phyloP scores from a whole-genome alignment of 768 basidiomycete genomes.

The Russula virescens region DNA sequence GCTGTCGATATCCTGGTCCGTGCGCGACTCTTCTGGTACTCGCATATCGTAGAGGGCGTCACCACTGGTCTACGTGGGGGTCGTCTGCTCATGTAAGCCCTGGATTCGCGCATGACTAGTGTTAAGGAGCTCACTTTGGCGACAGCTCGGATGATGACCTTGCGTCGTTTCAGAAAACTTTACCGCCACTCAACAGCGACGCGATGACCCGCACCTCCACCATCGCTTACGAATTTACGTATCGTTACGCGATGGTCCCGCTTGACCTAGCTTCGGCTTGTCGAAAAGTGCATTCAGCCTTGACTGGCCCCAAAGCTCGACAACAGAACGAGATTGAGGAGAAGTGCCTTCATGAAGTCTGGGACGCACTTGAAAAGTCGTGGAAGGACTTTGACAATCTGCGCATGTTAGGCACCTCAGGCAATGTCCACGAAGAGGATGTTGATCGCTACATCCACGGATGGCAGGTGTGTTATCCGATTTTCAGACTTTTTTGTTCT shows the following conservation, averaged over 20 bases:
- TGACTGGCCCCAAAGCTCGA: constrained; percentile 77
- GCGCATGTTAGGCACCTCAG: constrained; percentile 38
- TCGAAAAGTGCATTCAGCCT: constrained; percentile 65
- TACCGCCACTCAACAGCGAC: constrained; percentile 29
- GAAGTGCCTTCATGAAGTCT: constrained; percentile 66
- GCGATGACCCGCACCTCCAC: constrained; percentile 35
- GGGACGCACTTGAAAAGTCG: constrained; percentile 73
- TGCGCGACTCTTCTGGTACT: constrained; percentile 86
- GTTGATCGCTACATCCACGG: constrained; percentile 67
- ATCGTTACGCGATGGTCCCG: constrained; percentile 61
- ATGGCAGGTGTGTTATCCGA: constrained; percentile 62
- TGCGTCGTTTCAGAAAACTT: constrained; percentile 58
- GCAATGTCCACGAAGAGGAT: constrained; percentile 44
- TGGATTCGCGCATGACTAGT: background rate
- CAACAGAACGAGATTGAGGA: constrained; percentile 53
- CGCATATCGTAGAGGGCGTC: constrained; percentile 79
- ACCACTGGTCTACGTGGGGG: constrained; percentile 80
- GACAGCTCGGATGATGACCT: constrained; percentile 77
- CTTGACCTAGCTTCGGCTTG: constrained; percentile 73
- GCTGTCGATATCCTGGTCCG: constrained; percentile 58
- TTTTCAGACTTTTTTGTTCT: constrained; percentile 14
- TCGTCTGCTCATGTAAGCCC: constrained; percentile 67
- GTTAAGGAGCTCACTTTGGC: constrained; percentile 12
- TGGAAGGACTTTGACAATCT: constrained; percentile 81
- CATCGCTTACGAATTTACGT: constrained; percentile 44